These are phyloP conservation scores for Yamadazyma akitaensis DNA, from an alignment of 805 yeast genomes.

Conservation along the genomic window DNA sequence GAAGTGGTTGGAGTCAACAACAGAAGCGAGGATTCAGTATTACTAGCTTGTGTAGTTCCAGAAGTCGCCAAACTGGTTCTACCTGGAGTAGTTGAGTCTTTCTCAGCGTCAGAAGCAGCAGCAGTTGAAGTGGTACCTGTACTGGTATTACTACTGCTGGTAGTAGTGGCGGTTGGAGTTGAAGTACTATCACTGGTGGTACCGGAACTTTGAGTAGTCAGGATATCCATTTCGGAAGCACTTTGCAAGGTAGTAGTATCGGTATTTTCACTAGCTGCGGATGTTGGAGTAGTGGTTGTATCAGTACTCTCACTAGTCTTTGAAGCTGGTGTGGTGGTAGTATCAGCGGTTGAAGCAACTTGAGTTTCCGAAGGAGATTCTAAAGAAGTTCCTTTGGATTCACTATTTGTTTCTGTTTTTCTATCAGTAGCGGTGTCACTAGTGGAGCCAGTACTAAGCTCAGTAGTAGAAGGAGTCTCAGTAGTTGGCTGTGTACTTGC, in stretches of 20 bases:
- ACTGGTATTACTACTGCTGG: not conserved
- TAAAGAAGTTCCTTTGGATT: not conserved
- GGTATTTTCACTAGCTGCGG: not conserved
- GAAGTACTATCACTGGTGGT: not conserved
- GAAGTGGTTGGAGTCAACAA: slow-evolving; percentile 3
- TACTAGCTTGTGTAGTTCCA: not conserved
- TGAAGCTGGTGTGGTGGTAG: not conserved
- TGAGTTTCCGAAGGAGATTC: slow-evolving; percentile 2
- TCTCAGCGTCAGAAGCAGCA: not conserved
- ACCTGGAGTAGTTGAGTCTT: no score
- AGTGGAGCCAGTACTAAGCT: not conserved
- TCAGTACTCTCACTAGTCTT: no score
- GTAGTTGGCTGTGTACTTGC: not conserved
- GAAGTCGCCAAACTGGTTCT: not conserved
- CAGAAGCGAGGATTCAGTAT: not conserved
- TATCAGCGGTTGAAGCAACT: not conserved
- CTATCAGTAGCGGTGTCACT: not conserved
- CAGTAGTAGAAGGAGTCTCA: not conserved
- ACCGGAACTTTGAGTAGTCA: not conserved
- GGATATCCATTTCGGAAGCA: slow-evolving; percentile 2
- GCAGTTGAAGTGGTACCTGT: not conserved
- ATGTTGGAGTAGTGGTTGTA: not conserved
- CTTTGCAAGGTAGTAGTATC: slow-evolving; percentile 2
- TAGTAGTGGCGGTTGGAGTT: not conserved
- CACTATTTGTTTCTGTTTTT: no score